Base-by-base conservation (phyloP, 352 stramenopile species). In the Plasmopara halstedii region DNA sequence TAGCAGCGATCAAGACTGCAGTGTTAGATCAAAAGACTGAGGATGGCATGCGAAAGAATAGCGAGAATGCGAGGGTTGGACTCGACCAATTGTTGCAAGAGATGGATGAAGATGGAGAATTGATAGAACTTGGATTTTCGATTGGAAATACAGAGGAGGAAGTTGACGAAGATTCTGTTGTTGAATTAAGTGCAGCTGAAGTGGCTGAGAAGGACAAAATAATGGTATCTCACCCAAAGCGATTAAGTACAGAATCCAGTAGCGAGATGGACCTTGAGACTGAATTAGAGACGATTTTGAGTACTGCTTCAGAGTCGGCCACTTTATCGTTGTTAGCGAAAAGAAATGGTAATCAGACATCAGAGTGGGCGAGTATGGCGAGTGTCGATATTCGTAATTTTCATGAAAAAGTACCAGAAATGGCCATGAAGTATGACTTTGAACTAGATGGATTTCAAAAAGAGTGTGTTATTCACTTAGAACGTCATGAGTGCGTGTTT, bases 401-500 rank as follows among this genome's bases (percentile, higher is more conserved):
- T 51, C 73, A 87, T 42, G 67, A 81, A 0, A 88, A 89, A 44
- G 76, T 93, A 2, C 79, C 81, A 0, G 73, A 88, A 13, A 86
- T 88, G 67, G 82, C 82, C 14, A 88, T 91, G 42, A 69, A 73
- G 48, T 91, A 89, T 50, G 49, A 64, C 0, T 93, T 93, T 36
- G 78, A 89, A 53, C 75, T 99, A 17, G 95, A 99, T 67, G 74
- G 81, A 43, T 99, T 99, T 67, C 96, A 99, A 64, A 98, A 98
- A 62, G 87, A 98, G 64, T 96, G 94, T 31, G 75, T 99, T 18
- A 64, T 96, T 38, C 88, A 96, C 57, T 61, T 98, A 14, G 95
- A 99, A 39, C 66, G 82, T 27, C 83, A 93, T 43, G 92, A 98
- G 58, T 92, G 74, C 42, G 94, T 99, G 5, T 98, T 98, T 32